Evolutionary conservation across 257 asterid species (phyloP).

Genomic region (Nicotiana paniculata): DNA sequence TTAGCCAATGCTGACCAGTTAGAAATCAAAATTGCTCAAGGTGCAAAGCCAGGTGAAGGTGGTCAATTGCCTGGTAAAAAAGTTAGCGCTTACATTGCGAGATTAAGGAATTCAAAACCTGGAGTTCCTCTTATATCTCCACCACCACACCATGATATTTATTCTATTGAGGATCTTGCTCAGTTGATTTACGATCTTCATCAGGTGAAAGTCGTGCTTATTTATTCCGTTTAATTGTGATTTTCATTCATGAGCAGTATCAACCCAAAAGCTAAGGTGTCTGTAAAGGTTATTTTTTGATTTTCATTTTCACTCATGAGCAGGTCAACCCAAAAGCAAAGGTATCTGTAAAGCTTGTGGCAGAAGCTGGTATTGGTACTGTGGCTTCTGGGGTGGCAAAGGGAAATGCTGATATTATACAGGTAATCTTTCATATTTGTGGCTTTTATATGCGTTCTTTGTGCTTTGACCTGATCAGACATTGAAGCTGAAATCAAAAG

Average conservation of each 20-base stretch:
- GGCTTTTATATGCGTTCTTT: neutral
- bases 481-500: neutral
- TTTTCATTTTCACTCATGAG: constrained; percentile 13
- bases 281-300: constrained; percentile 20
- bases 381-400: constrained; percentile 99
- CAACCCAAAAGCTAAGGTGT: constrained; percentile 87
- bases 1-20: constrained; percentile 94
- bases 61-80: constrained; percentile 99
- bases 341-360: constrained; percentile 96
- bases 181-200: constrained; percentile 97
- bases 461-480: neutral
- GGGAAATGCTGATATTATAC: constrained; percentile 98
- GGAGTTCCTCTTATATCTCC: constrained; percentile 99
- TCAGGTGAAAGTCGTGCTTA: constrained; percentile 49
- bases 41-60: constrained; percentile 99
- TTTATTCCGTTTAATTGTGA: neutral
- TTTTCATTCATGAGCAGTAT: constrained; percentile 38
- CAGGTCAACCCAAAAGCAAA: constrained; percentile 97
- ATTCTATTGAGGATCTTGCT: constrained; percentile 99
- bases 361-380: constrained; percentile 99
- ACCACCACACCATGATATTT: constrained; percentile 98
- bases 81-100: constrained; percentile 97
- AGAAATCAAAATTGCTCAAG: constrained; percentile 97
- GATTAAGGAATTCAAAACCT: constrained; percentile 96
- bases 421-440: constrained; percentile 41